Evolutionary conservation across 2,329 filamentous ascomycete genomes (phyloP).

Genomic region (Graphilbum fragrans): DNA sequence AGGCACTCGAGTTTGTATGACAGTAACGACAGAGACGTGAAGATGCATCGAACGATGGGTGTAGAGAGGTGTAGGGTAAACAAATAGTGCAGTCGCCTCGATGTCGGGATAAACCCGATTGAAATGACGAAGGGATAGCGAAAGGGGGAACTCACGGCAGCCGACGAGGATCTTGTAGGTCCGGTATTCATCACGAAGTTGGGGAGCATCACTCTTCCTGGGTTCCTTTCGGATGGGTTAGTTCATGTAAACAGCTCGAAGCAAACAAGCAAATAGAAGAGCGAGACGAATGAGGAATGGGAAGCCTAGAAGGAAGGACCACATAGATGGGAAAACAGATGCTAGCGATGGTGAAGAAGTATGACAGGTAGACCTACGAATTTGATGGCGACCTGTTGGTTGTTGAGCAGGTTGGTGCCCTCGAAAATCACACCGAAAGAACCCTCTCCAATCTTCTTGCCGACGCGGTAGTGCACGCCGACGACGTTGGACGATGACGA

Average conservation of each 20-base stretch:
- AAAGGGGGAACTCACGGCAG: conserved; percentile 64
- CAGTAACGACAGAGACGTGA: no score
- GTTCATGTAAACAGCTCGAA: background rate
- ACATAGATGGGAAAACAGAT: background rate
- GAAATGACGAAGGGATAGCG: background rate
- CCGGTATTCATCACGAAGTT: conserved; percentile 94
- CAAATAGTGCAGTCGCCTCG: no score
- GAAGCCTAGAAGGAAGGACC: background rate
- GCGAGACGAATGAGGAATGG: background rate
- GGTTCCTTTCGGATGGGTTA: conserved; percentile 57
- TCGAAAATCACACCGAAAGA: conserved; percentile 99
- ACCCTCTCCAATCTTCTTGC: conserved; percentile 98
- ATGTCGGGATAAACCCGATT: background rate
- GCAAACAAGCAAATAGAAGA: background rate
- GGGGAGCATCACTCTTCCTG: conserved; percentile 94
- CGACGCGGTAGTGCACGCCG: conserved; percentile 95
- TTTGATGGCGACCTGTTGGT: conserved; percentile 98
- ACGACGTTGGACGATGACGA: conserved; percentile 93
- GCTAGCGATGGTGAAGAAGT: background rate
- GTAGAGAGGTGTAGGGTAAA: no score
- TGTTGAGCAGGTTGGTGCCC: conserved; percentile 96
- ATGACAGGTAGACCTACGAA: conserved; percentile 53
- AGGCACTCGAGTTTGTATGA: no score
- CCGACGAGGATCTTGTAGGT: conserved; percentile 99
- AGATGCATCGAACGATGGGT: no score